A percentile compares a stretch with the other conserved stretches of the same genome.
These are phyloP conservation scores for Carnegiea gigantea DNA, from an alignment of 179 eudicot genomes.

Conservation along the genomic window DNA sequence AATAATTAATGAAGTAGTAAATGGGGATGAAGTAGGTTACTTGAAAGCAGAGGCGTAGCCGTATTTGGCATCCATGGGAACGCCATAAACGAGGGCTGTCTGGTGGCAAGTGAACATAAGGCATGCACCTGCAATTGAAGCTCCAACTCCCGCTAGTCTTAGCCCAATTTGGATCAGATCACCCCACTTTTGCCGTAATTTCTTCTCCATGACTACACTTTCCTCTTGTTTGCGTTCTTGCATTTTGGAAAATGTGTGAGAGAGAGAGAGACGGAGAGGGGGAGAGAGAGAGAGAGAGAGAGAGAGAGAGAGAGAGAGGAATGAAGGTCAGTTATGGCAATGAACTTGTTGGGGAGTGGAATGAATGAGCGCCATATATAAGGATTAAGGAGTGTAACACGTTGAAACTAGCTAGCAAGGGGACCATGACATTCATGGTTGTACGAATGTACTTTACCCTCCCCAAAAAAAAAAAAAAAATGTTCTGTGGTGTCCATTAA, in stretches of 20 bases:
- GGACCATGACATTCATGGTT: background rate
- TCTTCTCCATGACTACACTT: background rate
- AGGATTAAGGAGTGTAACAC: background rate
- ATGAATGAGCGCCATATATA: constrained; percentile 1
- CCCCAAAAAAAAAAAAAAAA: too few relatives aligned
- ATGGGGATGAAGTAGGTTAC: constrained; percentile 27
- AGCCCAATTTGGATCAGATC: constrained; percentile 22
- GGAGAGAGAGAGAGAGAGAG: background rate
- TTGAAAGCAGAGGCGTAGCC: constrained; percentile 60
- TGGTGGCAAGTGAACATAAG: constrained; percentile 47
- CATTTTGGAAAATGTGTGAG: constrained; percentile 6
- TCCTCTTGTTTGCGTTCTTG: constrained; percentile 18
- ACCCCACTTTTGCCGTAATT: background rate
- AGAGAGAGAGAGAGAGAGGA: background rate
- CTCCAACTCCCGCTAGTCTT: constrained; percentile 33
- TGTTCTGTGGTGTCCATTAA: too few relatives aligned
- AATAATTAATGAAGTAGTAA: too few relatives aligned
- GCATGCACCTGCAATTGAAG: constrained; percentile 46
- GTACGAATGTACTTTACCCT: background rate
- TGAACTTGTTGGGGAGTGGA: background rate
- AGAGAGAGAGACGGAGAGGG: too few relatives aligned
- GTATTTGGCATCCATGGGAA: constrained; percentile 46
- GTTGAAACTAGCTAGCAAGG: background rate
- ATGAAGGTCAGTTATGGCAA: background rate
- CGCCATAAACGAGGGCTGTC: constrained; percentile 35